Evolutionary conservation across 225 moss, liverwort and hornwort genomes (phyloP).

Genomic region (Bryoerythrophyllum caledonicum): DNA sequence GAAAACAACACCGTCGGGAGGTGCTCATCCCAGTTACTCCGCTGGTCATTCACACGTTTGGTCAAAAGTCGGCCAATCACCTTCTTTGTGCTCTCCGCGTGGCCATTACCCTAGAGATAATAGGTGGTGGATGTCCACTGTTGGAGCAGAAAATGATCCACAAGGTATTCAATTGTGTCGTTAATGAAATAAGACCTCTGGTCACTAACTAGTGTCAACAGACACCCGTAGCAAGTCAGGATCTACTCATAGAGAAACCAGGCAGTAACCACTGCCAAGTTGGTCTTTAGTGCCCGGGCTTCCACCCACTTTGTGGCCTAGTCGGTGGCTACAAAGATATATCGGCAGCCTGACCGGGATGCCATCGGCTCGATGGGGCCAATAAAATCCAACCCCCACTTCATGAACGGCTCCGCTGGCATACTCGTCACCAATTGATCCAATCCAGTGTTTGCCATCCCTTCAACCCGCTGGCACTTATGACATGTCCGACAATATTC

Average conservation of each 20-base stretch:
- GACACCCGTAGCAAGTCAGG: background rate
- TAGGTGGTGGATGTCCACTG: no score
- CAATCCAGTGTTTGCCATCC: background rate
- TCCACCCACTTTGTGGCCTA: background rate
- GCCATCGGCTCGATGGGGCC: background rate
- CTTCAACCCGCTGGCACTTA: background rate
- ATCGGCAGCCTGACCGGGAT: rapidly evolving
- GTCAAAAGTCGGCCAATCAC: no score
- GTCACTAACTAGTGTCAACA: background rate
- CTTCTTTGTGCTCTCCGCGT: no score
- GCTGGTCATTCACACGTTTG: no score
- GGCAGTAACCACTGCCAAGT: background rate
- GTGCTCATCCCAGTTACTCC: no score
- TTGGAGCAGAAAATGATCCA: no score
- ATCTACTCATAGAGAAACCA: background rate
- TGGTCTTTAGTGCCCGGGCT: background rate
- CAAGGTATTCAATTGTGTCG: no score
- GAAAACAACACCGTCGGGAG: no score
- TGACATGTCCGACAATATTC: background rate
- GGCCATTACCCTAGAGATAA: no score
- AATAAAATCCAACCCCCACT: background rate
- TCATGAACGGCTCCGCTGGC: background rate
- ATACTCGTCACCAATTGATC: background rate
- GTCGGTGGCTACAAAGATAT: background rate
- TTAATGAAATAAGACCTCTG: no score